Evolutionary conservation across 140 eudicot species (phyloP).

Genomic region (Flaveria floridana): DNA sequence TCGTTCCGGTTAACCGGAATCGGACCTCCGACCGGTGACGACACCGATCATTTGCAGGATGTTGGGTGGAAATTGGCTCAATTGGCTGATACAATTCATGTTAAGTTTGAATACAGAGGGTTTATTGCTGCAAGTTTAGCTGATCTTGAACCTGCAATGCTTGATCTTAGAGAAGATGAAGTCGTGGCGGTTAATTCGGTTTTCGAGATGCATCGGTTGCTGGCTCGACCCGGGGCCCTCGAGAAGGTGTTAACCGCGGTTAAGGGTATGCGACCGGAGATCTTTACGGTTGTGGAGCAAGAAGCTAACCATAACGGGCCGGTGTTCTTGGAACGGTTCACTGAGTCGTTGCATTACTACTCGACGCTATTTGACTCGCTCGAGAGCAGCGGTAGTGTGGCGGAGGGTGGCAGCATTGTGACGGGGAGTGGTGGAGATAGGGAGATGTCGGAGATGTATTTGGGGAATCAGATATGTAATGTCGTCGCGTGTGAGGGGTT

Average conservation of each 20-base stretch:
- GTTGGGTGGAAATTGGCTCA: slow-evolving; percentile 82
- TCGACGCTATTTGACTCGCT: slow-evolving; percentile 47
- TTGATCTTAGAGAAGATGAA: slow-evolving; percentile 60
- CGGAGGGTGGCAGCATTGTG: slow-evolving; percentile 13
- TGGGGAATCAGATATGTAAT: slow-evolving; percentile 48
- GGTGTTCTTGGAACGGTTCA: slow-evolving; percentile 59
- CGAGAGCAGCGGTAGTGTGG: slow-evolving; percentile 27
- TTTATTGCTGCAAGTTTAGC: slow-evolving; percentile 55
- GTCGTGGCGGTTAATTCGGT: slow-evolving; percentile 70
- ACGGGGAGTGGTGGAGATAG: slow-evolving; percentile 35
- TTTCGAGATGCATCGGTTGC: slow-evolving; percentile 64
- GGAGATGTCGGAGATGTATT: slow-evolving; percentile 50
- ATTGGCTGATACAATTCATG: slow-evolving; percentile 57
- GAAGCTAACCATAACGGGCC: slow-evolving; percentile 50
- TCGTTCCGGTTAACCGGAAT: slow-evolving; percentile 68
- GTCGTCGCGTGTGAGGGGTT: slow-evolving; percentile 50
- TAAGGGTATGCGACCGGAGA: slow-evolving; percentile 41
- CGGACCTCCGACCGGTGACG: slow-evolving; percentile 63
- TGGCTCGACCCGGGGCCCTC: slow-evolving; percentile 53
- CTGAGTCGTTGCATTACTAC: slow-evolving; percentile 55
- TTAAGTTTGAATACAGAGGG: slow-evolving; percentile 64
- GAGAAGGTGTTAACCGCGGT: slow-evolving; percentile 55
- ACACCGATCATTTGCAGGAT: slow-evolving; percentile 58
- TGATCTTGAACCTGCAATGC: slow-evolving; percentile 63
- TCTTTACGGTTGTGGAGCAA: slow-evolving; percentile 48